These are phyloP conservation scores for Calocybe gambosa DNA, from an alignment of 1,284 basidiomycete species.

Conservation along the genomic window DNA sequence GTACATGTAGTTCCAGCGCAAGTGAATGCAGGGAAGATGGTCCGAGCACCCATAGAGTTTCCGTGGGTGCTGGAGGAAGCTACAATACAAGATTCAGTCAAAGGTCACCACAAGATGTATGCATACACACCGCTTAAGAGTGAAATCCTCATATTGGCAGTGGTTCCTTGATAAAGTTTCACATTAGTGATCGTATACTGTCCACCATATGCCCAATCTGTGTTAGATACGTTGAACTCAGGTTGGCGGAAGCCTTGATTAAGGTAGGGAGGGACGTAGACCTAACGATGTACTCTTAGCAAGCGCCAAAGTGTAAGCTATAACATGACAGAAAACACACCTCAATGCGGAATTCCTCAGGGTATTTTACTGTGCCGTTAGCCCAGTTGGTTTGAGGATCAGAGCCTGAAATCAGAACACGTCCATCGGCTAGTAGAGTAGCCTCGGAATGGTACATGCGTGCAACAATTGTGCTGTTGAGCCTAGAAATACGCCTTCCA, in stretches of 20 bases:
- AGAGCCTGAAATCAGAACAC: constrained; percentile 67
- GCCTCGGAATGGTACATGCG: constrained; percentile 81
- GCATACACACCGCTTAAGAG: constrained; percentile 39
- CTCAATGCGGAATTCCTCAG: constrained; percentile 71
- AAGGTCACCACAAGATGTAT: constrained; percentile 16
- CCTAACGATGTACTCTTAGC: constrained; percentile 22
- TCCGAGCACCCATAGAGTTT: constrained; percentile 67
- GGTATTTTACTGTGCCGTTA: constrained; percentile 39
- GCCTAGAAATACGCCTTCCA: constrained; percentile 59
- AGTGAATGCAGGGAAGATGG: constrained; percentile 61
- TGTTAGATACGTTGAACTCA: constrained; percentile 45
- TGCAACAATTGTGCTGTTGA: constrained; percentile 66
- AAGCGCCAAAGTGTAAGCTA: neutral
- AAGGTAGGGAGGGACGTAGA: constrained; percentile 71
- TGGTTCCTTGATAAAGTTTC: constrained; percentile 44
- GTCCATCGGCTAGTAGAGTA: constrained; percentile 62
- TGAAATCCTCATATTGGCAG: constrained; percentile 42
- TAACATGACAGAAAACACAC: constrained; percentile 17
- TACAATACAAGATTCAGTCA: constrained; percentile 19
- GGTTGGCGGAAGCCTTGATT: constrained; percentile 52
- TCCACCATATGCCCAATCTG: constrained; percentile 56
- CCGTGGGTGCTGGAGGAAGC: constrained; percentile 74
- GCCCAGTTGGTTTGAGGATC: constrained; percentile 53
- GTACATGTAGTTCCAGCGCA: constrained; percentile 59
- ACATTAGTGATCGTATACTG: constrained; percentile 46